Evolutionary conservation across 495 filamentous ascomycete genomes (phyloP).

Genomic region (Hypoxylon crocopeplum): DNA sequence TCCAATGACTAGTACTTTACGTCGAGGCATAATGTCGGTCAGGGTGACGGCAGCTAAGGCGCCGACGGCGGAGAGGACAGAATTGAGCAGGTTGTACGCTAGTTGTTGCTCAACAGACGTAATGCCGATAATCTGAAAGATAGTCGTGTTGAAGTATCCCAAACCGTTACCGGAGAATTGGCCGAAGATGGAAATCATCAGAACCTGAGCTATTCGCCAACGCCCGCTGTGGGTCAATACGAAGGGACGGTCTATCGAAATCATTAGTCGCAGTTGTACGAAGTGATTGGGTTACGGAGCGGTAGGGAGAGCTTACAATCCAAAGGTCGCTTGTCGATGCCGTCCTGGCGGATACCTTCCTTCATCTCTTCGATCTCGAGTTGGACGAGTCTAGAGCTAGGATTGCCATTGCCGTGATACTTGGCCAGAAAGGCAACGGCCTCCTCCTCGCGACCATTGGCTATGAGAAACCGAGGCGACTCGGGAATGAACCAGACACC

Average conservation of each 20-base stretch:
- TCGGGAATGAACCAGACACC: slow-evolving; percentile 68
- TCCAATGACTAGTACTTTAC: slow-evolving; percentile 51
- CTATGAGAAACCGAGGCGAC: slow-evolving; percentile 67
- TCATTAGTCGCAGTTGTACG: background rate
- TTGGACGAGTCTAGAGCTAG: slow-evolving; percentile 58
- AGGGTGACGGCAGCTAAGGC: slow-evolving; percentile 50
- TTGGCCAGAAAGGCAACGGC: slow-evolving; percentile 62
- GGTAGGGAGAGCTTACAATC: slow-evolving; percentile 42
- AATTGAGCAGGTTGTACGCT: slow-evolving; percentile 56
- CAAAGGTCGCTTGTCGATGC: slow-evolving; percentile 60
- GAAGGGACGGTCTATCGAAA: slow-evolving; percentile 49
- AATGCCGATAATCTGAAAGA: slow-evolving; percentile 45
- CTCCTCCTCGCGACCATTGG: slow-evolving; percentile 58
- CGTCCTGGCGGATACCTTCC: slow-evolving; percentile 62
- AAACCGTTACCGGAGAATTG: slow-evolving; percentile 58
- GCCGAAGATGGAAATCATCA: slow-evolving; percentile 62
- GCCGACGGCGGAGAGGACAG: slow-evolving; percentile 52
- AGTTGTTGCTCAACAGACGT: slow-evolving; percentile 47
- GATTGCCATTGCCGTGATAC: slow-evolving; percentile 65
- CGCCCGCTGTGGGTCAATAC: slow-evolving; percentile 52
- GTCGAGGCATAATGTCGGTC: slow-evolving; percentile 55
- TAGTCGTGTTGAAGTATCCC: slow-evolving; percentile 42
- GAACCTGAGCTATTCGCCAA: slow-evolving; percentile 55
- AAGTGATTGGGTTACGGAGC: background rate
- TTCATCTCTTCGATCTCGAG: slow-evolving; percentile 66